A percentile compares a stretch with the other conserved stretches of the same genome.
Conservation (phyloP, 257 asterid genomes). For the Agastache rugosa region DNA sequence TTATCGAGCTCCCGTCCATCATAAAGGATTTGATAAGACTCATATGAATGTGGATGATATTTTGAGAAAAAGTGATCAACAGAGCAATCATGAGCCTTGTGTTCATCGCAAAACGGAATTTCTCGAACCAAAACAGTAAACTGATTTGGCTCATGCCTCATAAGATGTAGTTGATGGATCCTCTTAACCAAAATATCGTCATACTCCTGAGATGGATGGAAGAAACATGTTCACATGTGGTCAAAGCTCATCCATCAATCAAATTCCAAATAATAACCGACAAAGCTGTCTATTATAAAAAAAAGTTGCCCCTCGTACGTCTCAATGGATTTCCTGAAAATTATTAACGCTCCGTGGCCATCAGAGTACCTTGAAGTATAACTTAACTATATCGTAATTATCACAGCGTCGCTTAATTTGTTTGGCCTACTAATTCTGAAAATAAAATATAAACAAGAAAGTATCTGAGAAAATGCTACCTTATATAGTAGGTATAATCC, state of each 20-base stretch:
- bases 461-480: conserved; percentile 52
- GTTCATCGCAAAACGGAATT: conserved; percentile 84
- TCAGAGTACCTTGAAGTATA: not conserved
- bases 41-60: conserved; percentile 73
- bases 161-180: conserved; percentile 59
- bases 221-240: conserved; percentile 26
- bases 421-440: conserved; percentile 9
- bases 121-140: conserved; percentile 94
- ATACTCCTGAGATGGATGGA: conserved; percentile 64
- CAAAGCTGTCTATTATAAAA: not conserved
- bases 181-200: conserved; percentile 68
- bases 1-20: conserved; percentile 74
- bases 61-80: conserved; percentile 82
- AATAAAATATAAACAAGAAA: conserved; percentile 11
- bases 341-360: not conserved
- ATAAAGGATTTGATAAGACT: conserved; percentile 77
- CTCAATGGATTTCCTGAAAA: not conserved
- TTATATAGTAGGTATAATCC: conserved; percentile 84
- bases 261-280: not conserved
- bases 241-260: conserved; percentile 8
- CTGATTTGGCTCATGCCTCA: conserved; percentile 89
- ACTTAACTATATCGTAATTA: not conserved
- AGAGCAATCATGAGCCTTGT: conserved; percentile 76
- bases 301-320: not conserved
- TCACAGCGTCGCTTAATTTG: not conserved